Evolutionary conservation across 768 basidiomycete species (phyloP).

Genomic region (Lactarius tabidus): DNA sequence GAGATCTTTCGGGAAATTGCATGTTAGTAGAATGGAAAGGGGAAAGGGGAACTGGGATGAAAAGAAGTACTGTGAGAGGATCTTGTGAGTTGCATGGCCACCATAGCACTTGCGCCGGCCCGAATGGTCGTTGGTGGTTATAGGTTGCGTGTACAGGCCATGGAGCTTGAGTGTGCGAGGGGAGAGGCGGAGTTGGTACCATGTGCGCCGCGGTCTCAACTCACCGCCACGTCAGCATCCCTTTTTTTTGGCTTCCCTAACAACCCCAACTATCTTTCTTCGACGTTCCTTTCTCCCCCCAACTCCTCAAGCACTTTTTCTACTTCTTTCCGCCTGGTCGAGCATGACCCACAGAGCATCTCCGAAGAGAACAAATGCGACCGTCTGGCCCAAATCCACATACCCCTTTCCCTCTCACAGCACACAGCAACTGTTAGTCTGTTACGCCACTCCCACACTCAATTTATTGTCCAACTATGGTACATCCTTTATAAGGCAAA

Average conservation of each 20-base stretch:
- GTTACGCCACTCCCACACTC: conserved; percentile 47
- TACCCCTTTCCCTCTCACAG: conserved; percentile 49
- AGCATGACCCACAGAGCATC: conserved; percentile 51
- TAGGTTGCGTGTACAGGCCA: conserved; percentile 32
- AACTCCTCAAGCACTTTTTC: conserved; percentile 23
- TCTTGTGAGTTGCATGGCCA: conserved; percentile 38
- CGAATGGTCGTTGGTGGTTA: conserved; percentile 36
- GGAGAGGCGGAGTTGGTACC: conserved; percentile 3
- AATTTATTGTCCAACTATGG: conserved; percentile 84
- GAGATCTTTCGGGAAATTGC: too few relatives aligned
- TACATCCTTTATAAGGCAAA: conserved; percentile 28
- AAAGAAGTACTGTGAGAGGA: conserved; percentile 17
- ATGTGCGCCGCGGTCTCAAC: too few relatives aligned
- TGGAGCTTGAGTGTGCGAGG: conserved; percentile 3
- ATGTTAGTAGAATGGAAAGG: neutral
- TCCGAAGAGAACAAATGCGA: conserved; percentile 49
- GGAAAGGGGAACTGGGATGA: conserved; percentile 18
- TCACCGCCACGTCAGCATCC: too few relatives aligned
- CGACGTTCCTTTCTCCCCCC: too few relatives aligned
- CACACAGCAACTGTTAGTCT: conserved; percentile 67
- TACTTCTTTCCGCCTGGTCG: conserved; percentile 45
- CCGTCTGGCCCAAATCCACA: conserved; percentile 31
- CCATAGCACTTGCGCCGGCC: conserved; percentile 49
- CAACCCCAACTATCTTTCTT: too few relatives aligned
- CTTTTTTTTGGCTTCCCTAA: too few relatives aligned